A percentile compares a stretch with the other conserved stretches of the same genome.
Conservation (phyloP, 208 protist species). For the Trypanosomatidae sp. region DNA sequence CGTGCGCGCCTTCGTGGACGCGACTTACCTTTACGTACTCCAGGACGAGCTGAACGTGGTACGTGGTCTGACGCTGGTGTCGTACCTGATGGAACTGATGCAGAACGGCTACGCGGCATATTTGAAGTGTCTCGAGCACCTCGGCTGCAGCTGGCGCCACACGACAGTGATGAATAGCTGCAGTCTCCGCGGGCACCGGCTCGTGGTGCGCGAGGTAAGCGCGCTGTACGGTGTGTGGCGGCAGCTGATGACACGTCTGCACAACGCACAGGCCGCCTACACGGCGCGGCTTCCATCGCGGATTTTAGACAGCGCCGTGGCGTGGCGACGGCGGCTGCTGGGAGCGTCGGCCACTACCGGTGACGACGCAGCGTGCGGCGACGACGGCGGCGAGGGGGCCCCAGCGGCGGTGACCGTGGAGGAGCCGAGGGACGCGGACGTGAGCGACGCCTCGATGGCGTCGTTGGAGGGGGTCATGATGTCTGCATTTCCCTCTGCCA, state of each 20-base stretch:
- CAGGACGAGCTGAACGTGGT: conserved; percentile 27
- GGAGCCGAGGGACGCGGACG: not conserved
- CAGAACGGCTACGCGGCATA: conserved; percentile 35
- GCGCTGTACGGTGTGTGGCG: conserved; percentile 25
- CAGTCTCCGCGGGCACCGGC: conserved; percentile 10
- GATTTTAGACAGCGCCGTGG: conserved; percentile 14
- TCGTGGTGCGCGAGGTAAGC: conserved; percentile 21
- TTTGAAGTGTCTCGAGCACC: conserved; percentile 22
- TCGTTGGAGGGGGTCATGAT: conserved; percentile 20
- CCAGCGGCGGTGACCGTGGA: not conserved
- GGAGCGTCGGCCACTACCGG: not conserved
- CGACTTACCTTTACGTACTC: conserved; percentile 24
- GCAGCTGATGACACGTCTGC: conserved; percentile 22
- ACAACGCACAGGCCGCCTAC: conserved; percentile 16
- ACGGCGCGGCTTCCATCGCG: conserved; percentile 22
- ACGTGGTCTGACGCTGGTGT: conserved; percentile 22
- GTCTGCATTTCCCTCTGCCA: conserved; percentile 10
- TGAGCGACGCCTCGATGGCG: conserved; percentile 8
- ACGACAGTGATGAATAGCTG: conserved; percentile 6
- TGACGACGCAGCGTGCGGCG: not conserved
- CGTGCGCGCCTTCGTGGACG: conserved; percentile 31
- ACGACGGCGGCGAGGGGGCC: not conserved
- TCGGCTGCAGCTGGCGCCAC: conserved; percentile 4
- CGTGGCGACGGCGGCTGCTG: conserved; percentile 18
- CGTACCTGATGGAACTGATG: conserved; percentile 30